phyloP scores from a whole-genome alignment of 2,329 filamentous ascomycete genomes.

The Cercospora nicotianae region DNA sequence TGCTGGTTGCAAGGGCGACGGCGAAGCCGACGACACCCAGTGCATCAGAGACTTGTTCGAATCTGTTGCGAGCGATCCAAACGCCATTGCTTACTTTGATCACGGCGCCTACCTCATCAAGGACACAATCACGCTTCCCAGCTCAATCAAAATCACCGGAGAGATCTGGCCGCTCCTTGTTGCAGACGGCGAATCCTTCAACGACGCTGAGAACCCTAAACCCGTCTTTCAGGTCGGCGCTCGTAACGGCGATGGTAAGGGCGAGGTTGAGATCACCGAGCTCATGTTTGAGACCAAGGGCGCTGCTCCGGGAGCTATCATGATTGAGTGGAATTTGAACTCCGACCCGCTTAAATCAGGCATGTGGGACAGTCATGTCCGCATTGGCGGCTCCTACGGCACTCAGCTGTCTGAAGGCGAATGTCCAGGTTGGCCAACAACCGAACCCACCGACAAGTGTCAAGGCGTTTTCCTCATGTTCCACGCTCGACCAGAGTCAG shows the following conservation, averaged over 20 bases:
- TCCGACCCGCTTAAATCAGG: conserved; percentile 67
- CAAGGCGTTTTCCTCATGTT: conserved; percentile 45
- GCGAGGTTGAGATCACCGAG: conserved; percentile 83
- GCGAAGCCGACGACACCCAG: conserved; percentile 79
- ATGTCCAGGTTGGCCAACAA: conserved; percentile 76
- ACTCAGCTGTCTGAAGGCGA: conserved; percentile 67
- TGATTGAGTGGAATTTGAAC: conserved; percentile 88
- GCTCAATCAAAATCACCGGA: conserved; percentile 75
- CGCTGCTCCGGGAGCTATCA: conserved; percentile 79
- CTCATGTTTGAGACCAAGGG: conserved; percentile 82
- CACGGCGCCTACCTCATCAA: conserved; percentile 64
- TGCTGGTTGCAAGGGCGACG: conserved; percentile 82
- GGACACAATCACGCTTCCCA: conserved; percentile 59
- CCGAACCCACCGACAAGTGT: conserved; percentile 68
- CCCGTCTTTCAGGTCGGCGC: conserved; percentile 85
- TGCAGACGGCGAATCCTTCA: conserved; percentile 72
- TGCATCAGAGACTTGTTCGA: conserved; percentile 79
- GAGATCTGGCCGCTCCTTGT: conserved; percentile 91
- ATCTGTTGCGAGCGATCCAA: conserved; percentile 57
- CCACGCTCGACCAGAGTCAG: conserved; percentile 52
- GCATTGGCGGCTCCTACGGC: conserved; percentile 82
- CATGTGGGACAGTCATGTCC: conserved; percentile 96
- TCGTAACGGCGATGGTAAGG: conserved; percentile 63
- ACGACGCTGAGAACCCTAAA: conserved; percentile 71
- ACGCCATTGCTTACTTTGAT: conserved; percentile 62